Base-by-base conservation (phyloP, 208 protist species). In the Crithidia mellificae region DNA sequence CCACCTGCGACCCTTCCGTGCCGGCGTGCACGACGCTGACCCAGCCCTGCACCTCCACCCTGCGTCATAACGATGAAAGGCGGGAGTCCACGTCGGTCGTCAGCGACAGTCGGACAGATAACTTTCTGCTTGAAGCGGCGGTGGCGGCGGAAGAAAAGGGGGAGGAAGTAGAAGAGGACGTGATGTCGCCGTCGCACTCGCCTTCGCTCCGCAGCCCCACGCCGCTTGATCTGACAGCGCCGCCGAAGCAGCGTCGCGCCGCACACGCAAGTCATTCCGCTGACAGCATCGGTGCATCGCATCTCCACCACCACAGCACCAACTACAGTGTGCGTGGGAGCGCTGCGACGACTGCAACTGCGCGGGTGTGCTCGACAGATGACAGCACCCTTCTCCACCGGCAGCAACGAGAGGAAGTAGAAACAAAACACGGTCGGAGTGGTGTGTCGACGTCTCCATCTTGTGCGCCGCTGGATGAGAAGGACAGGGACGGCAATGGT, bases 191-290 rank as follows among this genome's bases (percentile, higher is more conserved):
- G 52, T 43, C 29, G 41, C 36, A 32, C 25, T 65, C 68, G 24
- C 30, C 46, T 6, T 67, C 59, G 1, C 9, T 68, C 36, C 43
- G 53, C 29, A 63, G 61, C 38, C 69, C 61, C 7, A 67, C 68
- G 0, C 68, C 59, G n/a, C 59, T 74, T 8, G 64, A 70, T 63
- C 38, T 53, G 29, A 66, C 52, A 1, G 64, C 30, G 22, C 46
- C 59, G 17, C 67, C 58, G 20, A 70, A 66, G 20, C 52, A 3
- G 36, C 36, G 19, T 6, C 47, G 39, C 43, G 14, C 24, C 27
- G 32, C 32, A 19, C n/a, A 25, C 8, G 9, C 36, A 6, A 12
- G 36, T 12, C 6, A 12, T 12, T 41, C 36, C 9, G 36, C 12
- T 12, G 36, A 41, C 9, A 41, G 12, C 36, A 6, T 6, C 36